phyloP scores from a whole-genome alignment of 2,329 filamentous ascomycete species.

The Penicillium glabrum region DNA sequence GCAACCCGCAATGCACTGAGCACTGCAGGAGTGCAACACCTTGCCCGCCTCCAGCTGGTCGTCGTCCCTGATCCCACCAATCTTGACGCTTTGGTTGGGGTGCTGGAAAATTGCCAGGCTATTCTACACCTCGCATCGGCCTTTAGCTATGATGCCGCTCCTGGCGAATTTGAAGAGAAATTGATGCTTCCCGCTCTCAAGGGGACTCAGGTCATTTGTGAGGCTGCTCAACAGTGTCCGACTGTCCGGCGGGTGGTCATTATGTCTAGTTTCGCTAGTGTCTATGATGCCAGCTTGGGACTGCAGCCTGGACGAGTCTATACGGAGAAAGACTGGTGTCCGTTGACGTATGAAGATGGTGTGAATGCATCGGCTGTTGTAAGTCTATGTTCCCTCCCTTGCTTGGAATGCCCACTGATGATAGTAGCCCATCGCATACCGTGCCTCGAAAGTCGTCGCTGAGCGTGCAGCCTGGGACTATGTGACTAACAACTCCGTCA shows the following conservation, averaged over 20 bases:
- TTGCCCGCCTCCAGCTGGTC: constrained; percentile 10
- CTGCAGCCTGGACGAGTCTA: constrained; percentile 22
- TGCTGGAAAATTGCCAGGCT: constrained; percentile 14
- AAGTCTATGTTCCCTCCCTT: neutral
- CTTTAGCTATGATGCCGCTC: constrained; percentile 26
- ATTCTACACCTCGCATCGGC: constrained; percentile 30
- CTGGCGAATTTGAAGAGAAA: constrained; percentile 29
- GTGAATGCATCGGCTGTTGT: constrained; percentile 21
- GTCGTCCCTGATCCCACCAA: constrained; percentile 19
- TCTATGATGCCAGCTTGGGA: constrained; percentile 23
- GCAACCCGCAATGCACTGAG: constrained; percentile 10
- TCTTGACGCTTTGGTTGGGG: constrained; percentile 1
- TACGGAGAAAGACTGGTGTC: constrained; percentile 23
- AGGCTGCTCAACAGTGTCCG: constrained; percentile 19
- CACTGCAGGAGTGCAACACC: constrained; percentile 3
- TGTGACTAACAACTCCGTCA: constrained; percentile 16
- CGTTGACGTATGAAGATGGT: constrained; percentile 24
- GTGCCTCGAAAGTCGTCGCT: constrained; percentile 26
- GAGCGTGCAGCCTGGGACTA: constrained; percentile 28
- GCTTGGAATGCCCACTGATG: neutral
- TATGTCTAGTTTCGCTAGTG: constrained; percentile 27
- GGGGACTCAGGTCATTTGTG: constrained; percentile 27
- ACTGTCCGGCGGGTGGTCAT: constrained; percentile 24
- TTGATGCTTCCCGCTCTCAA: constrained; percentile 29
- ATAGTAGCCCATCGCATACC: constrained; percentile 22